Base-by-base conservation (phyloP, 306 rosid genomes). In the Ormosia semicastrata region DNA sequence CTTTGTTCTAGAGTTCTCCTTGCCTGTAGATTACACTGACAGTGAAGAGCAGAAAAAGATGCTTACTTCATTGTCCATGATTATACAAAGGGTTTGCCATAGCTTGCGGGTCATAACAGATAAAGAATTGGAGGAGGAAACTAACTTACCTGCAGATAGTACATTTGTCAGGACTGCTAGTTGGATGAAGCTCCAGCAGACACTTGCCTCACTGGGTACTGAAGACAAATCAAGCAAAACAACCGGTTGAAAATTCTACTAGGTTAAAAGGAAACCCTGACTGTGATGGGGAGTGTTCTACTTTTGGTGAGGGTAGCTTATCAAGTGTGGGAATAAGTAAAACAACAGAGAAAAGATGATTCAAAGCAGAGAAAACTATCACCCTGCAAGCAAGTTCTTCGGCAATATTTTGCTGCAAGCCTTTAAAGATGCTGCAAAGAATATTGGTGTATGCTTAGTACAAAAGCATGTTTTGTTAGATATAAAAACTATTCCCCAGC, bases 391-490 rank as follows among this genome's bases (percentile, higher is more conserved):
- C 85, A 90, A 86, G 93, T 94, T 74, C 98, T 96, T 70, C 86
- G 89, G 58, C 93, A 96, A 86, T 82, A 96, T 78, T 96, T 96
- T 74, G 89, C 98, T 7, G 97, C 98, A 64, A 94, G 97, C 90
- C 88, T 24, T 93, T 50, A 96, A 96, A 76, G 99, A 96, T 87
- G 99, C 99, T 62, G 97, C 99, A n/a, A 96, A 91, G 87, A 96
- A 90, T 77, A 86, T 96, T 78, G 99, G 99, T 79, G 99, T 96
- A 91, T 79, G 83, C 49, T 73, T 13, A 76, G 7, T 50, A 36
- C 66, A 37, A 15, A 5, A 65, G 29, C 53, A 39, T 84, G 53
- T 75, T 75, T 24, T 24, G 24, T 24, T 24, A 24, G 24, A 24
- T 24, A 24, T 24, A 24, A 24, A 24, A 24, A 24, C 0, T 24